Conservation (phyloP, 345 rosid genomes). For the Triadica sebifera region DNA sequence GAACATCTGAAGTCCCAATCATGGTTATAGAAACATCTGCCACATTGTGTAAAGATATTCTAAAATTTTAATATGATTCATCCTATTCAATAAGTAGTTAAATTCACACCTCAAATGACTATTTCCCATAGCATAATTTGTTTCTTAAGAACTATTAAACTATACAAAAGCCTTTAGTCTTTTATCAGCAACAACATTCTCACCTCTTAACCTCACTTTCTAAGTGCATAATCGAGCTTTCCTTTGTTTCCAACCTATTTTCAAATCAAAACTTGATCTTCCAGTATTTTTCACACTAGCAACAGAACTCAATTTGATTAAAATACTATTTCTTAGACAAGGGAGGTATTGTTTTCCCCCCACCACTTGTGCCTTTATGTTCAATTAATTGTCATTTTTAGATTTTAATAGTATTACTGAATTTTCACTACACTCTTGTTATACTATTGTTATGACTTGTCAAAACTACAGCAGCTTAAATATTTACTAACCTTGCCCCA, state of each 20-base stretch:
- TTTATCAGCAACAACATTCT: not conserved
- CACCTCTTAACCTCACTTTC: not conserved
- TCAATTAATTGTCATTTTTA: not conserved
- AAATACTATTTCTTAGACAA: not conserved
- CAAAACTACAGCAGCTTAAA: not conserved
- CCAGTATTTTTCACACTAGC: not conserved
- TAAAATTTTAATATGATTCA: not conserved
- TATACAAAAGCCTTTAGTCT: not conserved
- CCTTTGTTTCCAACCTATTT: not conserved
- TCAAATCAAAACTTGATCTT: not conserved
- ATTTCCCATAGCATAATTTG: not conserved
- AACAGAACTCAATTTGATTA: not conserved
- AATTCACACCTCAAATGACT: not conserved
- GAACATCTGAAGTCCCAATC: not conserved
- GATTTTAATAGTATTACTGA: not conserved
- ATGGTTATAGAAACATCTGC: not conserved
- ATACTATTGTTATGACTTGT: not conserved
- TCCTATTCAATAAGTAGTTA: not conserved
- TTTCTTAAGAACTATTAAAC: not conserved
- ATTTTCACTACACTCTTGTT: not conserved
- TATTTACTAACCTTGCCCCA: constrained; percentile 72
- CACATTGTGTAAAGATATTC: not conserved
- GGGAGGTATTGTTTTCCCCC: not conserved
- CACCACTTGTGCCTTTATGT: not conserved
- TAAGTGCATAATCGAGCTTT: not conserved